phyloP scores from a whole-genome alignment of 1,284 basidiomycete species.

The Trichosporon inkin region DNA sequence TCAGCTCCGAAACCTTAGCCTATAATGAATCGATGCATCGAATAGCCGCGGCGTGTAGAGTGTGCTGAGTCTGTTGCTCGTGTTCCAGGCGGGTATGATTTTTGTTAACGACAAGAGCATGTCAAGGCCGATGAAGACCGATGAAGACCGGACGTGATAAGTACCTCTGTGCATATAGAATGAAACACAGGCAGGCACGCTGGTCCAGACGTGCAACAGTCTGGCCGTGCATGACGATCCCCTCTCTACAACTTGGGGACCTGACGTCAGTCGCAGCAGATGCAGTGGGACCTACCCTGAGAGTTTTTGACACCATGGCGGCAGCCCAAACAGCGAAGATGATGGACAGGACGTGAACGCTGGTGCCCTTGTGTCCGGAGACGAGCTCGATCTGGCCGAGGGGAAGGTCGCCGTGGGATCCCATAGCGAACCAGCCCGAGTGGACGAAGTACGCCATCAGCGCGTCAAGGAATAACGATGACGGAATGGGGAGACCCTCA shows the following conservation, averaged over 20 bases:
- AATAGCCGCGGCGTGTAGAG: conserved; percentile 7
- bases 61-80: conserved; percentile 6
- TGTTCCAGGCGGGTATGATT: not conserved
- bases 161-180: conserved; percentile 1
- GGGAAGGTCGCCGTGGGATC: conserved; percentile 55
- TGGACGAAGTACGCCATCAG: conserved; percentile 77
- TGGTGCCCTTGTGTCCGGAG: conserved; percentile 65
- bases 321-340: conserved; percentile 79
- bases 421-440: conserved; percentile 68
- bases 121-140: not conserved
- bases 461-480: conserved; percentile 74
- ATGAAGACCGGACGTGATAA: conserved; percentile 1
- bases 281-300: conserved; percentile 56
- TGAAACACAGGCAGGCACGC: not conserved
- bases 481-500: conserved; percentile 95
- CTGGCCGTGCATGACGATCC: not conserved
- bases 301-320: conserved; percentile 92
- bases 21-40: conserved; percentile 11
- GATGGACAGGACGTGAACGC: conserved; percentile 68
- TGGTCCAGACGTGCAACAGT: too few species aligned
- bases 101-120: not conserved
- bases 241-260: conserved; percentile 19
- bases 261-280: conserved; percentile 11
- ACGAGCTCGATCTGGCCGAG: conserved; percentile 67
- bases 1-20: not conserved